A percentile compares a stretch with the other conserved stretches of the same genome.
phyloP scores from a whole-genome alignment of 768 basidiomycete species.

The Cantharellus cinnabarinus region DNA sequence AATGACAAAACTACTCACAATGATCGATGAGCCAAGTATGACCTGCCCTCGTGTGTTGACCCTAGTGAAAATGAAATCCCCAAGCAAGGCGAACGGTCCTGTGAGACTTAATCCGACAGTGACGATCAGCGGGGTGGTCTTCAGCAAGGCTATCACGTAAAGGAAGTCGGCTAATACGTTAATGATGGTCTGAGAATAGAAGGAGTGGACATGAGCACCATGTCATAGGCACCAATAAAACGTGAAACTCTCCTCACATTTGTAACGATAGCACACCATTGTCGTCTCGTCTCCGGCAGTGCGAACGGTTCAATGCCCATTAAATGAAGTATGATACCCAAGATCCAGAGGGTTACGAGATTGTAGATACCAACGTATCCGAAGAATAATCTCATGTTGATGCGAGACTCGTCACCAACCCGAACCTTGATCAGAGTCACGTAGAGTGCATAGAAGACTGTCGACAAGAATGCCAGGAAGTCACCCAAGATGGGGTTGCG shows the following conservation, averaged over 20 bases:
- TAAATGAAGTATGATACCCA: conserved; percentile 57
- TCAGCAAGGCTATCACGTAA: conserved; percentile 82
- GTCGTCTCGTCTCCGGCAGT: conserved; percentile 33
- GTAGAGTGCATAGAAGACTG: conserved; percentile 74
- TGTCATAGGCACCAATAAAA: background rate
- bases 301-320: conserved; percentile 55
- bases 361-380: conserved; percentile 86
- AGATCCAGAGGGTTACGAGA: conserved; percentile 51
- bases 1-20: conserved; percentile 55
- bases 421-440: conserved; percentile 76
- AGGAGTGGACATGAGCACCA: background rate
- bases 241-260: conserved; percentile 26
- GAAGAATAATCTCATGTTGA: conserved; percentile 89
- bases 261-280: conserved; percentile 29
- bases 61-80: conserved; percentile 43
- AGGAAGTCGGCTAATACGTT: conserved; percentile 70
- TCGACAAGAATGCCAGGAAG: conserved; percentile 63
- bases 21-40: conserved; percentile 53
- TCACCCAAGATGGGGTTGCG: conserved; percentile 47
- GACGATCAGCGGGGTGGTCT: conserved; percentile 85
- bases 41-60: conserved; percentile 38
- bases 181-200: conserved; percentile 44
- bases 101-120: conserved; percentile 86
- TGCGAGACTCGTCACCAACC: conserved; percentile 57
- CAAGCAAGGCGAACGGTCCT: conserved; percentile 76